A percentile compares a stretch with the other conserved stretches of the same genome.
These are phyloP conservation scores for Talaromyces sp. DNA, from an alignment of 2,329 filamentous ascomycete species.

Conservation along the genomic window DNA sequence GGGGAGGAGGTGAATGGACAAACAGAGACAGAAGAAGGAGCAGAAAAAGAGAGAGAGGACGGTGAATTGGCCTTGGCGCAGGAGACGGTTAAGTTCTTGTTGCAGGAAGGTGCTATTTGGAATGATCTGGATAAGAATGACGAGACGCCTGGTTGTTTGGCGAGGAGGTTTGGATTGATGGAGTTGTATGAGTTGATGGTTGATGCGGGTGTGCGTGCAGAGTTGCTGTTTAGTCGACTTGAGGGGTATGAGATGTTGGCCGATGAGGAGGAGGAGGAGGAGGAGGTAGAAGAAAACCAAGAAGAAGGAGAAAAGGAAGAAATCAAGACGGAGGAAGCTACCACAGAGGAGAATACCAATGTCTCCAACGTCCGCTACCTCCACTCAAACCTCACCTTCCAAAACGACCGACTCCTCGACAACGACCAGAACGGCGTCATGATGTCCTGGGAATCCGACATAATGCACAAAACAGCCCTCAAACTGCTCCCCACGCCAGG, in stretches of 20 bases:
- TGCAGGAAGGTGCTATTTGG: conserved; percentile 91
- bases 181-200: conserved; percentile 77
- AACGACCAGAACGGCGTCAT: conserved; percentile 76
- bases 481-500: conserved; percentile 58
- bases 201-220: conserved; percentile 83
- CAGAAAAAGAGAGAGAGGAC: conserved; percentile 9
- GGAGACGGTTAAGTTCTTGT: conserved; percentile 66
- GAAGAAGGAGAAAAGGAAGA: conserved; percentile 6
- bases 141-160: conserved; percentile 89
- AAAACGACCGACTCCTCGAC: conserved; percentile 64
- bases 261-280: conserved; percentile 43
- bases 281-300: conserved; percentile 23
- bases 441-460: conserved; percentile 88
- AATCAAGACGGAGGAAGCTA: not conserved
- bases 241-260: conserved; percentile 71
- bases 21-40: too few relatives aligned
- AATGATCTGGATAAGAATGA: conserved; percentile 83
- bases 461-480: conserved; percentile 73
- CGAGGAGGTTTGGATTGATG: conserved; percentile 60
- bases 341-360: conserved; percentile 23
- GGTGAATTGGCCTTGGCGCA: conserved; percentile 54
- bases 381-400: conserved; percentile 60
- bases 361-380: conserved; percentile 66
- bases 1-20: conserved; percentile 21
- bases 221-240: conserved; percentile 75